Base-by-base conservation (phyloP, 1,139 yeast species). In the Candida sojae region DNA sequence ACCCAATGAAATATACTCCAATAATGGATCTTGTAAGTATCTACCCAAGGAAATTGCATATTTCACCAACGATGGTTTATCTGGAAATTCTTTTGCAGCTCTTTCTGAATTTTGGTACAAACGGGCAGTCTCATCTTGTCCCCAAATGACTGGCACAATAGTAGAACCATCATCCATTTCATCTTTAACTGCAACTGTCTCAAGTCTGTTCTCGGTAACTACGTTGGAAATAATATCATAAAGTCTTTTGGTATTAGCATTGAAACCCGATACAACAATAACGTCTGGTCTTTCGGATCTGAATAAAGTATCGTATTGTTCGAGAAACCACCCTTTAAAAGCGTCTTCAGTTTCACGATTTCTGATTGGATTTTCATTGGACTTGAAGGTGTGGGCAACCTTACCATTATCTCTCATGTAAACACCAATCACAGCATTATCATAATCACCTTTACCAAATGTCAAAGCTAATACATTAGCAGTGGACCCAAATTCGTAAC, bases 71-170 rank as follows among this genome's bases (percentile, higher is more conserved):
- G 89, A 78, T 1, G 97, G 85, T 56, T 88, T 88, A 60, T 89
- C 96, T n/a, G 96, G 84, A 63, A 88, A 88, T 64, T 93, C 98
- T 41, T 77, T 73, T 11, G 70, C 70, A 0, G 97, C 96, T 53
- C 92, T 79, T 34, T 76, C 80, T 0, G 97, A 88, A 60, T 86
- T 83, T 66, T 92, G 96, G 63, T 79, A 93, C 53, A 95, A 79
- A 48, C 96, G 76, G 0, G 99, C 97, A 32, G 96, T 91, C 64
- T 93, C 99, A 64, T 93, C 97, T 58, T 87, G 89, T 30, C 89
- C 96, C 84, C 91, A 93, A 12, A 91, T 72, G 3, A 89, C 82
- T 45, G 74, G 80, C 31, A 85, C 58, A 32, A 79, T 63, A 11
- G 80, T 80, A 4, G 80, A 71, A 39, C 68, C 65, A 39, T 30